Conservation (phyloP, 768 basidiomycete genomes). For the Auriscalpium microsporum region DNA sequence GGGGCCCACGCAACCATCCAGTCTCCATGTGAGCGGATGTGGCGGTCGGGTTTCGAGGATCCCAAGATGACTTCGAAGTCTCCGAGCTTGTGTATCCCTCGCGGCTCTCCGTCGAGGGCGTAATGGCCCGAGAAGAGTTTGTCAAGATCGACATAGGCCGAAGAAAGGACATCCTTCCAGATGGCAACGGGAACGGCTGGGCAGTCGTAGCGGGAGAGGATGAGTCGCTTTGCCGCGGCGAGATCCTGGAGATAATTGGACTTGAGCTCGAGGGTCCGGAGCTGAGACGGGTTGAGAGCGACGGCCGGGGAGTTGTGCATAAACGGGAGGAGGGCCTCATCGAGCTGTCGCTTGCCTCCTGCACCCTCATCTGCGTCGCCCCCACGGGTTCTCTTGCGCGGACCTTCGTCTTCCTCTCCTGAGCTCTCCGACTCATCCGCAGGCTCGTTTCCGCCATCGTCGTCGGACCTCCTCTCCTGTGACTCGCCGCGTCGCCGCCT, state of each 20-base stretch:
- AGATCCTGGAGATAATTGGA: conserved; percentile 2
- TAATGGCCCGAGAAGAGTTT: conserved; percentile 16
- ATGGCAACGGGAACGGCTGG: conserved; percentile 21
- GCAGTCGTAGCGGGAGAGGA: not conserved
- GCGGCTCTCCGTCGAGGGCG: conserved; percentile 6
- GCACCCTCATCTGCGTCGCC: not conserved
- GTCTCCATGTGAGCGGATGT: conserved; percentile 14
- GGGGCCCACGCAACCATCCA: conserved; percentile 21
- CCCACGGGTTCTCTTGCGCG: not conserved
- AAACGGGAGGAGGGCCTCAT: not conserved
- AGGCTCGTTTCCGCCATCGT: not conserved
- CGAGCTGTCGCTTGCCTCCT: not conserved
- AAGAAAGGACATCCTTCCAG: conserved; percentile 22
- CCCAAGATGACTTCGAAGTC: conserved; percentile 12
- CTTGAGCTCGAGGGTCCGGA: not conserved
- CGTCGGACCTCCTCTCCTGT: not conserved
- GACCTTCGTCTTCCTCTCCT: not conserved
- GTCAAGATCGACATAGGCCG: conserved; percentile 23
- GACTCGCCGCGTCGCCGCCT: not conserved
- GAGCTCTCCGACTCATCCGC: not conserved
- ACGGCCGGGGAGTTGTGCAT: not conserved
- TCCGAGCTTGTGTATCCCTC: conserved; percentile 12
- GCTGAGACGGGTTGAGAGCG: not conserved
- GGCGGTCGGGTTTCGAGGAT: conserved; percentile 5
- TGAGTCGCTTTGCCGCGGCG: conserved; percentile 2